A percentile compares a stretch with the other conserved stretches of the same genome.
Evolutionary conservation across 768 basidiomycete species (phyloP).

Genomic region (Serendipita indica): DNA sequence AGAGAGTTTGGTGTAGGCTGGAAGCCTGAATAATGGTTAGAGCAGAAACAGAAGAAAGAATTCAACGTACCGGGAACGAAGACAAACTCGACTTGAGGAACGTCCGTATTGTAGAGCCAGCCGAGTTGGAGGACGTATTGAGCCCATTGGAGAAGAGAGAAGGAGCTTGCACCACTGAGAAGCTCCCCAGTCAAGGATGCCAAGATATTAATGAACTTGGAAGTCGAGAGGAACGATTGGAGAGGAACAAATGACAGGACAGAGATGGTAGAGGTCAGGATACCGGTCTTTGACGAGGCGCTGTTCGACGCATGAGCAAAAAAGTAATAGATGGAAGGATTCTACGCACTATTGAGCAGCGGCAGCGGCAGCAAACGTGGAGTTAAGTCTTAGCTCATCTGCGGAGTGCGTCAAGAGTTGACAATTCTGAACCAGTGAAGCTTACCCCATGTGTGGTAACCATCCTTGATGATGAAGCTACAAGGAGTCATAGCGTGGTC

Average conservation of each 20-base stretch:
- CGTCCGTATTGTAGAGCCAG: slow-evolving; percentile 2
- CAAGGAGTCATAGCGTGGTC: slow-evolving; percentile 16
- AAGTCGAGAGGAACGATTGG: slow-evolving; percentile 14
- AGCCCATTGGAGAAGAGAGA: slow-evolving; percentile 8
- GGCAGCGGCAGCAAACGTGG: not conserved
- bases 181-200: not conserved
- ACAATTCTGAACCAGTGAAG: not conserved
- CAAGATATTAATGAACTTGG: slow-evolving; percentile 17
- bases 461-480: not conserved
- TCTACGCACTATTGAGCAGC: slow-evolving; percentile 14
- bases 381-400: not conserved
- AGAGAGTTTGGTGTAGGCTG: not conserved
- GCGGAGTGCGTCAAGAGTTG: not conserved
- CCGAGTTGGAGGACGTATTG: slow-evolving; percentile 12
- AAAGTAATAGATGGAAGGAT: too few species aligned
- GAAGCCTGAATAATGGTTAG: not conserved
- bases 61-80: slow-evolving; percentile 5
- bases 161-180: not conserved
- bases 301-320: too few species aligned
- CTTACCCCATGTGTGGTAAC: slow-evolving; percentile 6
- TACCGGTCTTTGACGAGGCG: slow-evolving; percentile 12
- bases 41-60: not conserved
- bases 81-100: slow-evolving; percentile 9
- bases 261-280: slow-evolving; percentile 13
- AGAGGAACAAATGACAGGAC: slow-evolving; percentile 12